Conservation (phyloP, 371 early-diverging fungal species). For the Mucor indicus region DNA sequence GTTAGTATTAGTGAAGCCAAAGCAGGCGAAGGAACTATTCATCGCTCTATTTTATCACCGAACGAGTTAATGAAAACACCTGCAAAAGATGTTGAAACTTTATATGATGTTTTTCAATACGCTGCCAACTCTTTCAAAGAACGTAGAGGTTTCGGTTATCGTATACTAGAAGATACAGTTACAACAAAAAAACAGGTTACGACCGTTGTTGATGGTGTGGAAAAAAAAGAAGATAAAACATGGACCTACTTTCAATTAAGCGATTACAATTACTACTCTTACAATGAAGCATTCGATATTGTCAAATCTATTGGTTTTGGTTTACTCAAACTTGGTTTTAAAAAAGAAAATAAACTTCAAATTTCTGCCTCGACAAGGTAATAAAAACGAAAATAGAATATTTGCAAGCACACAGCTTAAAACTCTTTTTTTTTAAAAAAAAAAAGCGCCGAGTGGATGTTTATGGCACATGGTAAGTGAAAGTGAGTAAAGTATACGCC, state of each 20-base stretch:
- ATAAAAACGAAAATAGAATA: neutral
- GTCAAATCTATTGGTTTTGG: conserved; percentile 62
- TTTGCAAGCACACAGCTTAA: too few species aligned
- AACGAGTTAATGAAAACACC: conserved; percentile 51
- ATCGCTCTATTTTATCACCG: conserved; percentile 57
- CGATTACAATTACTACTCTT: conserved; percentile 65
- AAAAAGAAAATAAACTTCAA: conserved; percentile 59
- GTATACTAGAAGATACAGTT: conserved; percentile 60
- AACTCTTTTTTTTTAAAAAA: neutral
- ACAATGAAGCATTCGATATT: conserved; percentile 52
- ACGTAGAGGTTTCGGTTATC: conserved; percentile 65
- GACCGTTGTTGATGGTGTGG: conserved; percentile 60
- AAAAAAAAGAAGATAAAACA: conserved; percentile 67
- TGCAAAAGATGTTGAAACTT: conserved; percentile 56
- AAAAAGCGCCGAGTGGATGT: conserved; percentile 41
- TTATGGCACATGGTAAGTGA: conserved; percentile 35
- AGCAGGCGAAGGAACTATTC: conserved; percentile 46
- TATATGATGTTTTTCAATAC: conserved; percentile 66
- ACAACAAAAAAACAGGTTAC: conserved; percentile 75
- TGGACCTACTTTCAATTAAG: conserved; percentile 82
- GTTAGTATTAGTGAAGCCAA: conserved; percentile 37
- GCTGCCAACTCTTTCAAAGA: conserved; percentile 40
- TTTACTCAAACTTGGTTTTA: conserved; percentile 62
- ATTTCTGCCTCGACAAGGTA: conserved; percentile 80
- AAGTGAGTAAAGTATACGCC: neutral